Percentiles rank a stretch among this genome's conserved stretches.
These are phyloP conservation scores for Kurtzmaniella quercitrusa DNA, from an alignment of 1,139 yeast genomes.

Conservation along the genomic window DNA sequence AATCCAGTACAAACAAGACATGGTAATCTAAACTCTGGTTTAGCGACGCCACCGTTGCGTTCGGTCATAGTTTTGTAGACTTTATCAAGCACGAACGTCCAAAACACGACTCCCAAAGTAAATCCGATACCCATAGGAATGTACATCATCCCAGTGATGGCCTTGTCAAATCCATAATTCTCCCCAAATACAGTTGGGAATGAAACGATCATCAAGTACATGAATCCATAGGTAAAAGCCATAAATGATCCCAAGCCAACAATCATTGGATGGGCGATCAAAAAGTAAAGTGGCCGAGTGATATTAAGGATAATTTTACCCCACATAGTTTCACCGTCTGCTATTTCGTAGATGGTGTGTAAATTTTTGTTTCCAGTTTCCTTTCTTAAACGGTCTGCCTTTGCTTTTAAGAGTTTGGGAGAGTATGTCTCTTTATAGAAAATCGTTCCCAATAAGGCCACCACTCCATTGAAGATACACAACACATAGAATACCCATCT, in stretches of 20 bases:
- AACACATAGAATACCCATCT: slow-evolving; percentile 62
- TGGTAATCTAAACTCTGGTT: slow-evolving; percentile 55
- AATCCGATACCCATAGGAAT: slow-evolving; percentile 54
- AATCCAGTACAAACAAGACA: slow-evolving; percentile 42
- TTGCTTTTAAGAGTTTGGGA: slow-evolving; percentile 47
- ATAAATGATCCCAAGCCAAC: slow-evolving; percentile 56
- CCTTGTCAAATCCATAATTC: slow-evolving; percentile 42
- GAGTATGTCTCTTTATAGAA: slow-evolving; percentile 55
- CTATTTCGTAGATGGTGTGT: slow-evolving; percentile 54
- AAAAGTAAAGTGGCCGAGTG: slow-evolving; percentile 50
- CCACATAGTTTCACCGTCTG: slow-evolving; percentile 29
- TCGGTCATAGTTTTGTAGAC: slow-evolving; percentile 30
- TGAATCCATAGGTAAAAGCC: slow-evolving; percentile 63
- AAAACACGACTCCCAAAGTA: slow-evolving; percentile 38
- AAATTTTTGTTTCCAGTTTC: slow-evolving; percentile 53
- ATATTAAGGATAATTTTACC: slow-evolving; percentile 35
- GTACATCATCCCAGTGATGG: slow-evolving; percentile 57
- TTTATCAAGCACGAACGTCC: slow-evolving; percentile 40
- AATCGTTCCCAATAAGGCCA: slow-evolving; percentile 40
- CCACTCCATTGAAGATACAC: slow-evolving; percentile 49
- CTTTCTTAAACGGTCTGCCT: slow-evolving; percentile 43
- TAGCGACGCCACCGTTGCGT: slow-evolving; percentile 47
- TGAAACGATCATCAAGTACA: slow-evolving; percentile 57
- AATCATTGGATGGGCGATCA: slow-evolving; percentile 59
- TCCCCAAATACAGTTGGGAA: slow-evolving; percentile 51